Percentiles rank a stretch among this genome's conserved stretches.
Conservation (phyloP, 805 yeast genomes). For the Yamadazyma insecticola region DNA sequence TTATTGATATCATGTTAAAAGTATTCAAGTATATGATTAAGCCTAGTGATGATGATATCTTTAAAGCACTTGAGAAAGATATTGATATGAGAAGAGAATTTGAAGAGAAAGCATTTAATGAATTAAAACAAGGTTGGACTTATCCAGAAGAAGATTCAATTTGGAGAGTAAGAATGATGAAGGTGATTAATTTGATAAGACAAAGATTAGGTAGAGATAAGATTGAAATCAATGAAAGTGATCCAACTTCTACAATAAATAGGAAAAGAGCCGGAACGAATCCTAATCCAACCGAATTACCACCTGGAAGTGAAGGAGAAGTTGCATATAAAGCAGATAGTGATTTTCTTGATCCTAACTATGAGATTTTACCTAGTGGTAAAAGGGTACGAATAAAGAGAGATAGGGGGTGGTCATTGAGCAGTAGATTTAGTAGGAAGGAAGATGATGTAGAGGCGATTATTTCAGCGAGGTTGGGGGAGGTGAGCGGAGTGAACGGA, state of each 20-base stretch:
- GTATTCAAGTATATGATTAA: conserved; percentile 49
- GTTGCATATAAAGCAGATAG: conserved; percentile 18
- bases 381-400: conserved; percentile 44
- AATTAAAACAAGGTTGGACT: conserved; percentile 76
- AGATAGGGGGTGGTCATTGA: conserved; percentile 7
- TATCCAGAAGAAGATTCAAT: conserved; percentile 48
- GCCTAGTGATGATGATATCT: conserved; percentile 75
- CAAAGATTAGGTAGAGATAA: conserved; percentile 1
- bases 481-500: too few relatives aligned
- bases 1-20: conserved; percentile 63
- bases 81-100: conserved; percentile 59
- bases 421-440: conserved; percentile 5
- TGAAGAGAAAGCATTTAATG: conserved; percentile 68
- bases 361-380: conserved; percentile 73
- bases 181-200: conserved; percentile 1
- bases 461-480: conserved; percentile 45
- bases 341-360: conserved; percentile 14
- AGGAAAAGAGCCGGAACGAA: conserved; percentile 49
- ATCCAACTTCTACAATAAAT: conserved; percentile 29
- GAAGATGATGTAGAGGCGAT: conserved; percentile 46
- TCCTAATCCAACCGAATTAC: conserved; percentile 43
- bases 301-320: conserved; percentile 42
- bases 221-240: conserved; percentile 4
- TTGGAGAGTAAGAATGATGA: conserved; percentile 3
- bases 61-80: conserved; percentile 73